These are phyloP conservation scores for Trifolium fragiferum DNA, from an alignment of 306 rosid species.

Conservation along the genomic window DNA sequence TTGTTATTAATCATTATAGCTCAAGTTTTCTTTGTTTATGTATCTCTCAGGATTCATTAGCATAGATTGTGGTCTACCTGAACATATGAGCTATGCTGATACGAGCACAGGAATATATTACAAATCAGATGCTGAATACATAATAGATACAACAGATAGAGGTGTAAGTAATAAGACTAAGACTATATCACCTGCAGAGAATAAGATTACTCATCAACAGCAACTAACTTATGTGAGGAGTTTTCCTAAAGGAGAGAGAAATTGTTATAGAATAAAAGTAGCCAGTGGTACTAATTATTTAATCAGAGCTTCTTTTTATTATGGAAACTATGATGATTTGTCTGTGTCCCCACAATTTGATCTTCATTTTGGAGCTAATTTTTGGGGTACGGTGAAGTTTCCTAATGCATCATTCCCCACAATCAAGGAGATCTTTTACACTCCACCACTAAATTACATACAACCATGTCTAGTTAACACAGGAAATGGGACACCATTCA, in stretches of 20 bases:
- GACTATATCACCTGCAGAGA: conserved; percentile 19
- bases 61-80: conserved; percentile 63
- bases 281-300: neutral
- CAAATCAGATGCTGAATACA: conserved; percentile 57
- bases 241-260: conserved; percentile 61
- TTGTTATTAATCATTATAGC: neutral
- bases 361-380: too few relatives aligned
- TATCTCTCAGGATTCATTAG: conserved; percentile 42
- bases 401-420: neutral
- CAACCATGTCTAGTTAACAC: conserved; percentile 54
- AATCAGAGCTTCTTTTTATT: neutral
- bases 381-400: neutral
- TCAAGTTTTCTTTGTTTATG: neutral
- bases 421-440: conserved; percentile 47
- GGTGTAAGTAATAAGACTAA: conserved; percentile 47
- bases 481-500: conserved; percentile 53
- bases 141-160: too few relatives aligned
- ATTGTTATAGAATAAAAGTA: conserved; percentile 49
- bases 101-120: conserved; percentile 41
- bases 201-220: too few relatives aligned
- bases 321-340: neutral
- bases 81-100: conserved; percentile 40
- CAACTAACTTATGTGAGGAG: conserved; percentile 19
- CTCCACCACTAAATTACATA: conserved; percentile 41
- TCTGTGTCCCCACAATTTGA: too few relatives aligned